A percentile compares a stretch with the other conserved stretches of the same genome.
Evolutionary conservation across 495 filamentous ascomycete species (phyloP).

Genomic region (Copromyces sp.): DNA sequence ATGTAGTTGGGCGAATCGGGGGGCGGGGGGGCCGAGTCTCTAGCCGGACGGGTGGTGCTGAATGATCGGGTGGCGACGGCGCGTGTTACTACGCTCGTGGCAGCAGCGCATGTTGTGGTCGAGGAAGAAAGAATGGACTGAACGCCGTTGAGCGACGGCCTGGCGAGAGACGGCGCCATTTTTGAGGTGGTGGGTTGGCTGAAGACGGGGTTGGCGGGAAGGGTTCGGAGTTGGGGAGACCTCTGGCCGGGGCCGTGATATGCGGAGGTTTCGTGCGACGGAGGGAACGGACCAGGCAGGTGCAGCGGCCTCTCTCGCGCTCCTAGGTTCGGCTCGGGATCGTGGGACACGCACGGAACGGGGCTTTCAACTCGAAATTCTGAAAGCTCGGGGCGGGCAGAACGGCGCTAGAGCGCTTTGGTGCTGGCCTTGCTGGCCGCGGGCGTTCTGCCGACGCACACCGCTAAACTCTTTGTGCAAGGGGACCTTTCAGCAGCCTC

Average conservation of each 20-base stretch:
- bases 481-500: not conserved
- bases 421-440: constrained; percentile 3
- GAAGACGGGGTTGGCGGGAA: constrained; percentile 3
- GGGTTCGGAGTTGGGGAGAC: not conserved
- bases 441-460: constrained; percentile 13
- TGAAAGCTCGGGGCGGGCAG: constrained; percentile 9
- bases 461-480: constrained; percentile 14
- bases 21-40: constrained; percentile 16
- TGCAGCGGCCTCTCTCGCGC: not conserved
- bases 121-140: constrained; percentile 24
- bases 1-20: constrained; percentile 39
- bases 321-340: not conserved
- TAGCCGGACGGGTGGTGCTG: constrained; percentile 5
- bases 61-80: constrained; percentile 8
- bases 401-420: constrained; percentile 6
- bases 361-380: constrained; percentile 16
- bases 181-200: constrained; percentile 7
- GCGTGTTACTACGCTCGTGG: constrained; percentile 31
- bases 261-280: not conserved
- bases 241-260: not conserved
- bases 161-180: constrained; percentile 10
- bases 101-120: constrained; percentile 50
- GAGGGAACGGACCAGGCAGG: not conserved
- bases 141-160: constrained; percentile 14
- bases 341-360: not conserved